phyloP scores from a whole-genome alignment of 306 rosid species.

The Quercus gilva region DNA sequence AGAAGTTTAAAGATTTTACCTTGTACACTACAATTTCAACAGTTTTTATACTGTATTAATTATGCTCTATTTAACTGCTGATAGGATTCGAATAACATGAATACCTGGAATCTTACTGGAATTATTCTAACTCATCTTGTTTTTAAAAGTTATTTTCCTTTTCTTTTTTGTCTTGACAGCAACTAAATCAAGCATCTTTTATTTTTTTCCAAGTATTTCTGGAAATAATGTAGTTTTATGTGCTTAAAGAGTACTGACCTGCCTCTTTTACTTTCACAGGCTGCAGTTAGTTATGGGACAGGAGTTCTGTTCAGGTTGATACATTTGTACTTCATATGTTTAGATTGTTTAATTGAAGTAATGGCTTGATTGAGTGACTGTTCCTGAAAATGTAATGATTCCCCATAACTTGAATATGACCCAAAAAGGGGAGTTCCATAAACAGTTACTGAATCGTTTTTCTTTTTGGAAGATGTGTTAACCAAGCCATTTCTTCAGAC shows the following conservation, averaged over 20 bases:
- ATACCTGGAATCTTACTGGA: background rate
- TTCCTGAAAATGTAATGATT: background rate
- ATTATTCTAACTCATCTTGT: slow-evolving; percentile 1
- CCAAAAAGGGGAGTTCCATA: background rate
- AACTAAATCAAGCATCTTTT: background rate
- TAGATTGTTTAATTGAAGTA: slow-evolving; percentile 1
- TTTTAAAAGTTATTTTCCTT: slow-evolving; percentile 9
- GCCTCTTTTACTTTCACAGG: slow-evolving; percentile 44
- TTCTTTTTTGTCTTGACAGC: background rate
- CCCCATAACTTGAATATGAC: slow-evolving; percentile 11
- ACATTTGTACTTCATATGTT: slow-evolving; percentile 21
- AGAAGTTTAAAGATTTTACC: too few species aligned
- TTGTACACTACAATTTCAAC: background rate
- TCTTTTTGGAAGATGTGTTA: background rate
- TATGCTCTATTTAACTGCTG: slow-evolving; percentile 12
- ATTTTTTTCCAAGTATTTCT: background rate
- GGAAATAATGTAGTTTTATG: background rate
- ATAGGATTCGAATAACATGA: slow-evolving; percentile 6
- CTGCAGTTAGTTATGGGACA: slow-evolving; percentile 71
- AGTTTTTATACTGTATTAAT: background rate
- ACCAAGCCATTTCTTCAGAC: background rate
- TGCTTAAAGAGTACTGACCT: slow-evolving; percentile 1
- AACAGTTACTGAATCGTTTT: background rate
- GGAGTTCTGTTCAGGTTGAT: slow-evolving; percentile 81
- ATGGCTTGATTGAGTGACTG: background rate